These are phyloP conservation scores for Dipteronia sinensis DNA, from an alignment of 345 rosid genomes.

Conservation along the genomic window DNA sequence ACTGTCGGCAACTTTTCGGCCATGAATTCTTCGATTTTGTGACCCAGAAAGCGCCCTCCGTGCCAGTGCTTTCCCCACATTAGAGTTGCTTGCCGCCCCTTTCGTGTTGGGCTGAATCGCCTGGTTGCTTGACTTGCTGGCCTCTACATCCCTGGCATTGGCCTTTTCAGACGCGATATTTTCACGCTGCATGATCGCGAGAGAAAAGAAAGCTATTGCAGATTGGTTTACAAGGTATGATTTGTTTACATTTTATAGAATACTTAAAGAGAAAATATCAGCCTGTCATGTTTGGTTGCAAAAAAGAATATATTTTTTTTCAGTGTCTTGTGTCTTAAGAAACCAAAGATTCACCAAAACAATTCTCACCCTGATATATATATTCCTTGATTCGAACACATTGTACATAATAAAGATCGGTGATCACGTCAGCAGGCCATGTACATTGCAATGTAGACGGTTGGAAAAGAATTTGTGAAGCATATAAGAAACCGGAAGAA, in stretches of 20 bases:
- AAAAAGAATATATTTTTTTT: slow-evolving; percentile 21
- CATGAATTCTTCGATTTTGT: slow-evolving; percentile 19
- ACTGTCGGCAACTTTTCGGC: slow-evolving; percentile 28
- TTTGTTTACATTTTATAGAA: slow-evolving; percentile 11
- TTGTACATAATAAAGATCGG: neutral
- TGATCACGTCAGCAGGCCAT: neutral
- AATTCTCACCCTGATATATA: neutral
- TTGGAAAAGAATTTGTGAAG: neutral
- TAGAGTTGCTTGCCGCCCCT: slow-evolving; percentile 19
- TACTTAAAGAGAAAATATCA: neutral
- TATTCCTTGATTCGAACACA: slow-evolving; percentile 14
- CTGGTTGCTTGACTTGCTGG: slow-evolving; percentile 24
- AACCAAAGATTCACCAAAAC: slow-evolving; percentile 27
- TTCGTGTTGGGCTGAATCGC: slow-evolving; percentile 20
- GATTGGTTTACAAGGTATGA: slow-evolving; percentile 9
- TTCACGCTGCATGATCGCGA: neutral
- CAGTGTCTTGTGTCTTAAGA: slow-evolving; percentile 35
- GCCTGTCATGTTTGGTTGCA: neutral
- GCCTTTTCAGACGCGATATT: slow-evolving; percentile 40
- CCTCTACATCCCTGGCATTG: slow-evolving; percentile 19
- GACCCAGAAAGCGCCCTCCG: slow-evolving; percentile 46
- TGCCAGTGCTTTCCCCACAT: slow-evolving; percentile 45
- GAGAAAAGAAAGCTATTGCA: slow-evolving; percentile 4
- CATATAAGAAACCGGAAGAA: neutral
- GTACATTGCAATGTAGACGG: neutral